Conservation (phyloP, 768 basidiomycete species). For the Hericium rajendrae region DNA sequence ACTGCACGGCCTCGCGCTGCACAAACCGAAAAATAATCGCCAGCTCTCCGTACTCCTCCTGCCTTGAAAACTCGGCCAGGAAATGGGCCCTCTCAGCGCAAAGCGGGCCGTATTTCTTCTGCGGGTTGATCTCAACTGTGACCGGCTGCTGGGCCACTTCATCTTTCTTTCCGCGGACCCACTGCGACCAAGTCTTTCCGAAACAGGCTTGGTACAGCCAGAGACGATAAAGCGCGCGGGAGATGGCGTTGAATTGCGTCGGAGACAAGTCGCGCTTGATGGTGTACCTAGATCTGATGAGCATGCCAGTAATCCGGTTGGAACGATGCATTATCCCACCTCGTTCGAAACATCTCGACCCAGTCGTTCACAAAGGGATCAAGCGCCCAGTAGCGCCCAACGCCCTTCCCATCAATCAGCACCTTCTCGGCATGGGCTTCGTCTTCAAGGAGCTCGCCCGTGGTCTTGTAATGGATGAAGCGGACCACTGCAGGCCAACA, state of each 20-base stretch:
- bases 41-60: too few species aligned
- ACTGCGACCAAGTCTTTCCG: not conserved
- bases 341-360: not conserved
- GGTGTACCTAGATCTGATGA: too few species aligned
- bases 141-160: too few species aligned
- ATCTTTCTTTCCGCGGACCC: too few species aligned
- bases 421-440: not conserved
- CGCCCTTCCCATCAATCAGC: not conserved
- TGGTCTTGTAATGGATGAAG: not conserved
- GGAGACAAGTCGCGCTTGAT: not conserved
- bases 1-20: too few species aligned
- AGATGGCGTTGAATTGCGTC: not conserved
- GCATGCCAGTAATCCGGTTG: too few species aligned
- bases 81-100: too few species aligned
- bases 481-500: not conserved
- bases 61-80: too few species aligned
- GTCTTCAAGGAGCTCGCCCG: not conserved
- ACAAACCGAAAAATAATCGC: too few species aligned
- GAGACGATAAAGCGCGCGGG: not conserved
- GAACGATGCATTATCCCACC: too few species aligned
- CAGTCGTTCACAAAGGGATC: not conserved
- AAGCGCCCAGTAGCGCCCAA: not conserved
- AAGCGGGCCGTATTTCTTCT: too few species aligned
- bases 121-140: too few species aligned
- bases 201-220: not conserved